Evolutionary conservation across 495 filamentous ascomycete species (phyloP).

Genomic region (Astrothelium macrocarpum): DNA sequence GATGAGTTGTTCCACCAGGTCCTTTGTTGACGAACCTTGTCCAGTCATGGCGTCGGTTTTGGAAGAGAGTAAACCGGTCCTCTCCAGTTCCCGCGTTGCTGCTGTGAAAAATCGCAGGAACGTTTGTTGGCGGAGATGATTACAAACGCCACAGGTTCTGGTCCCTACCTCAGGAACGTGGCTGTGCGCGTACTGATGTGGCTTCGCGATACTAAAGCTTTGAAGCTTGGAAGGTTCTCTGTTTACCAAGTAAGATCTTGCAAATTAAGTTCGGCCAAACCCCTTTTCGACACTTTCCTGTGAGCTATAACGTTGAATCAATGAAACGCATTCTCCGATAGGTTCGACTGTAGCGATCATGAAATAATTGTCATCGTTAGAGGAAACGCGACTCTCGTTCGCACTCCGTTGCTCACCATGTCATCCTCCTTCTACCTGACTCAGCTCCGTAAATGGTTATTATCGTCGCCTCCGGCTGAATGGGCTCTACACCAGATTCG

Average conservation of each 20-base stretch:
- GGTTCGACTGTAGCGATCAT: too few species aligned
- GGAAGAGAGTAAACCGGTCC: background rate
- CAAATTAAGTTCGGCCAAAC: too few species aligned
- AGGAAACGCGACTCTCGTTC: background rate
- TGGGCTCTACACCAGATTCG: constrained; percentile 63
- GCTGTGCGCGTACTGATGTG: background rate
- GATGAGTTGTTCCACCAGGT: constrained; percentile 23
- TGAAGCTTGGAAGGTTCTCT: too few species aligned
- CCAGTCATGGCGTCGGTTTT: background rate
- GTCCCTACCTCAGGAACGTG: too few species aligned
- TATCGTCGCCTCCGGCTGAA: constrained; percentile 81
- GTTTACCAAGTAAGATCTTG: too few species aligned
- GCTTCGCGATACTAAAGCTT: too few species aligned
- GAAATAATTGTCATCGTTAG: background rate
- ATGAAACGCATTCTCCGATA: too few species aligned
- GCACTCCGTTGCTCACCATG: background rate
- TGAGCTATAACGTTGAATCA: too few species aligned
- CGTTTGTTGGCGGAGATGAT: background rate
- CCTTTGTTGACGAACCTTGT: background rate
- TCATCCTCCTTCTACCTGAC: constrained; percentile 47
- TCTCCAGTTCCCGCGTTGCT: background rate
- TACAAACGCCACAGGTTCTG: background rate
- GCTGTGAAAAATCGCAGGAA: background rate
- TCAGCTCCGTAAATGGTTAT: constrained; percentile 72
- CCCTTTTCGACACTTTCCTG: too few species aligned